Evolutionary conservation across 1,284 basidiomycete genomes (phyloP), one percentile per base, ranked within the genome.

Genomic region (Sporisorium exsertum): DNA sequence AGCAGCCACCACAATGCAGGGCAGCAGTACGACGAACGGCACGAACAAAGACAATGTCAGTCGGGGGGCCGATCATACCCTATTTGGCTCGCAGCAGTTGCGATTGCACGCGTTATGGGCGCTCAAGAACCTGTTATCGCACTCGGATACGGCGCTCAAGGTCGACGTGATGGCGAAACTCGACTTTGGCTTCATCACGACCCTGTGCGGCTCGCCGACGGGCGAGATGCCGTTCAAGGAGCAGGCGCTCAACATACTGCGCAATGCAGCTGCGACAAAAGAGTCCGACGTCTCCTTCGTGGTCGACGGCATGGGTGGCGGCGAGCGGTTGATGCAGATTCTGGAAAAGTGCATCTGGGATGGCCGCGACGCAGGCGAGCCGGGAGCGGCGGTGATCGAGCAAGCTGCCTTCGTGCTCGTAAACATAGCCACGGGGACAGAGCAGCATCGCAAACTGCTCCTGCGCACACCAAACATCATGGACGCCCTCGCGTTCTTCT

Each of bases 101-200:
- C 67, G 74, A 9, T 53, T 80, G 24, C 79, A 83, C 37, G 79
- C 82, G 2, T 52, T 85, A 5, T 85, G 83, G 80, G 82, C 78
- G 12, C 57, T 85, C 43, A 85, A 84, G 55, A 85, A 85, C 43
- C 56, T 83, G 9, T 61, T 84, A 15, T 81, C 74, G 27, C 60
- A 73, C 37, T 63, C 70, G 22, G 77, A 81, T 18, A 49, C 63
- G 16, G 40, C 65, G 7, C 51, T 76, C 37, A 81, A 82, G 56
- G 45, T 40, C 18, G 46, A 56, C 15, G 66, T 85, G 24, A 64
- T 84, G 58, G 24, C 56, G 13, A 58, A 61, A 50, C 63, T 82
- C 15, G 62, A 45, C 12, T 80, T 73, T 51, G 45, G 56, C 49
- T 67, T 68, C 15, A 51, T 81, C 26, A 40, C 40, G 0, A 12